A percentile compares a stretch with the other conserved stretches of the same genome.
phyloP scores from a whole-genome alignment of 2,329 filamentous ascomycete species.

The Apiospora sp. region DNA sequence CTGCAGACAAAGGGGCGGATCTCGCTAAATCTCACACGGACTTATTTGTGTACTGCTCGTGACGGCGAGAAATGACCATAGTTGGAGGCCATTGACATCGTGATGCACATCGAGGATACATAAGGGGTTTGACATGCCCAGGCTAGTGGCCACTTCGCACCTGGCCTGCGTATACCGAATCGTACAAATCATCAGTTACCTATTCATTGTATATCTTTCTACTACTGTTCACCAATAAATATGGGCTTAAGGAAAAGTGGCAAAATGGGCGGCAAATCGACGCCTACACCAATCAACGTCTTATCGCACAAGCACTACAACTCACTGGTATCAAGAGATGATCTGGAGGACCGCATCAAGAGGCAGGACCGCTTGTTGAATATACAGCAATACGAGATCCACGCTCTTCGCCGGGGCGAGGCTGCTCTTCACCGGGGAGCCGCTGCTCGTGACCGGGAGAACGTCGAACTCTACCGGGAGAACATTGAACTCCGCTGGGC shows the following conservation, averaged over 20 bases:
- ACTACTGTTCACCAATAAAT: too few species aligned
- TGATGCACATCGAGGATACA: not conserved
- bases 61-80: constrained; percentile 4
- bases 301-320: not conserved
- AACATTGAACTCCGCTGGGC: not conserved
- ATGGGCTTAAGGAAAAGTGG: not conserved
- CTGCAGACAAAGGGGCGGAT: not conserved
- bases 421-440: too few species aligned
- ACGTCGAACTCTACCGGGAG: too few species aligned
- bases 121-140: not conserved
- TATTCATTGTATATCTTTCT: not conserved
- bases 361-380: not conserved
- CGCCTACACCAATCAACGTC: not conserved
- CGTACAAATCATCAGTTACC: not conserved
- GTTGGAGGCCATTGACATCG: not conserved
- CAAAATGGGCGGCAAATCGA: not conserved
- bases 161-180: not conserved
- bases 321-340: too few species aligned
- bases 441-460: too few species aligned
- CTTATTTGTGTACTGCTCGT: constrained; percentile 10
- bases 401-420: not conserved
- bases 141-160: not conserved
- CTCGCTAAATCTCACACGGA: not conserved
- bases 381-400: not conserved
- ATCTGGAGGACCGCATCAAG: not conserved